These are phyloP conservation scores for Inosperma sp. DNA, from an alignment of 768 basidiomycete species.

Conservation along the genomic window DNA sequence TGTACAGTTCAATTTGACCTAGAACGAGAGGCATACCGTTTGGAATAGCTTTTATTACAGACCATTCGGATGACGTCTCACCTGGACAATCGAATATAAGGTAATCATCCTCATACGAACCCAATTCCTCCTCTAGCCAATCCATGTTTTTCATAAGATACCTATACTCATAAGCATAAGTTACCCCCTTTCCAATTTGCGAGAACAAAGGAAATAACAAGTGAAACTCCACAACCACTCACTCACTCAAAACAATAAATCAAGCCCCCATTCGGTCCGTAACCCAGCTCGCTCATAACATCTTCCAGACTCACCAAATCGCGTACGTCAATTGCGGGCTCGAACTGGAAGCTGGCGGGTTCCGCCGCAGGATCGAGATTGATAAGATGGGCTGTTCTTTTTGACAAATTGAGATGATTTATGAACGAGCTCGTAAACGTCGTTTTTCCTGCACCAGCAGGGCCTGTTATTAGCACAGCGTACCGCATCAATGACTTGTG, in stretches of 20 bases:
- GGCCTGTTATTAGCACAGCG: conserved; percentile 87
- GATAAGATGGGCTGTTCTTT: conserved; percentile 84
- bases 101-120: conserved; percentile 94
- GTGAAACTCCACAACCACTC: conserved; percentile 35
- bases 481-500: conserved; percentile 59
- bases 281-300: conserved; percentile 91
- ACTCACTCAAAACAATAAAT: conserved; percentile 99
- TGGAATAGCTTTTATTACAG: neutral
- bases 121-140: conserved; percentile 96
- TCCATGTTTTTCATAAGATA: conserved; percentile 97
- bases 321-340: conserved; percentile 89
- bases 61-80: conserved; percentile 23
- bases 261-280: conserved; percentile 95
- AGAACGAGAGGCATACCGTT: conserved; percentile 1
- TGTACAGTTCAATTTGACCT: conserved; percentile 99
- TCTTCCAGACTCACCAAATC: conserved; percentile 91
- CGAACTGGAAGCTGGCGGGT: conserved; percentile 82
- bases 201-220: neutral
- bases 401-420: conserved; percentile 80
- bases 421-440: conserved; percentile 88
- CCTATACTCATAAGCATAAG: conserved; percentile 42
- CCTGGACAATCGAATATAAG: conserved; percentile 90
- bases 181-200: too few species aligned
- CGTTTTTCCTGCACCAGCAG: conserved; percentile 96
- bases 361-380: conserved; percentile 96